Evolutionary conservation across 768 basidiomycete species (phyloP).

Genomic region (Wakefieldia striispora): DNA sequence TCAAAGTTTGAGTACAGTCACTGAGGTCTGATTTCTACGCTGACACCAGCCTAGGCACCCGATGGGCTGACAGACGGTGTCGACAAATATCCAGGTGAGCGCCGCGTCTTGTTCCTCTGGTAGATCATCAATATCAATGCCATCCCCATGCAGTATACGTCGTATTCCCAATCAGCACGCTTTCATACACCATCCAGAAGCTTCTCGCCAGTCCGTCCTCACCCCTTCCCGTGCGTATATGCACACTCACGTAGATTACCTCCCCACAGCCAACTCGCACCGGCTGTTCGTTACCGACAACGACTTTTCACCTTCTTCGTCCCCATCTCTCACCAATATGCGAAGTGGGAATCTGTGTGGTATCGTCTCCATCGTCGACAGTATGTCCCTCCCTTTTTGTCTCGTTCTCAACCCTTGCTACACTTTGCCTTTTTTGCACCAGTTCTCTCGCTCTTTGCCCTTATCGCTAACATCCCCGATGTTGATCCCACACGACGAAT

Average conservation of each 20-base stretch:
- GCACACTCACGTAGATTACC: neutral
- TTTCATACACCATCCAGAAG: conserved; percentile 75
- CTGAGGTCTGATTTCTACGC: neutral
- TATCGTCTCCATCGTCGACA: conserved; percentile 80
- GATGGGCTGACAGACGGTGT: conserved; percentile 77
- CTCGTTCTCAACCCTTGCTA: neutral
- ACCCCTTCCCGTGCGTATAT: neutral
- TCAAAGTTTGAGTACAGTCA: conserved; percentile 52
- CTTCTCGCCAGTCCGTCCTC: conserved; percentile 69
- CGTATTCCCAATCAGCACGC: conserved; percentile 59
- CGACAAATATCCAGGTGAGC: conserved; percentile 73
- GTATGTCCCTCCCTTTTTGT: conserved; percentile 39
- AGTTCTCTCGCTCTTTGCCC: conserved; percentile 82
- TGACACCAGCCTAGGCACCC: conserved; percentile 44
- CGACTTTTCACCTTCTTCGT: conserved; percentile 50
- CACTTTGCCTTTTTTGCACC: conserved; percentile 1
- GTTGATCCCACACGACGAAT: conserved; percentile 79
- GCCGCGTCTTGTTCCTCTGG: neutral
- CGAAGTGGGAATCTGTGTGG: conserved; percentile 55
- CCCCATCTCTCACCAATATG: conserved; percentile 41
- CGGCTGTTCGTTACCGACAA: conserved; percentile 70
- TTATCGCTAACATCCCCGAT: conserved; percentile 65
- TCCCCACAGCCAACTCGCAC: conserved; percentile 66
- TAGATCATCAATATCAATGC: neutral
- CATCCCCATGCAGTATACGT: conserved; percentile 58